A percentile compares a stretch with the other conserved stretches of the same genome.
These are phyloP conservation scores for Botrytis sinoallii DNA, from an alignment of 2,329 filamentous ascomycete species.

Conservation along the genomic window DNA sequence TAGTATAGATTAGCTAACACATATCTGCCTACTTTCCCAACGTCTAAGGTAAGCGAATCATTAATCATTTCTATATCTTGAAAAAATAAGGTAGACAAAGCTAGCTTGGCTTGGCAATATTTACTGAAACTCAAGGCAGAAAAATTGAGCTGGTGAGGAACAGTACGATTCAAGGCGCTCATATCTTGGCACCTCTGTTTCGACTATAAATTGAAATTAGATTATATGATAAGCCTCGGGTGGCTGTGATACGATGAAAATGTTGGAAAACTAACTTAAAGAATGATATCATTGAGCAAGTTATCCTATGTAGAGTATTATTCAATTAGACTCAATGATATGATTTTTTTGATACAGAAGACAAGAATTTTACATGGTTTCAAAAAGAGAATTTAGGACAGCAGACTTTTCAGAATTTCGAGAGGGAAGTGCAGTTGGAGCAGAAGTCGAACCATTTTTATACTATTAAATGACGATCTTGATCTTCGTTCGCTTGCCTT, in stretches of 20 bases:
- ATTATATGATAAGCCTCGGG: neutral
- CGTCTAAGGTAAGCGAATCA: neutral
- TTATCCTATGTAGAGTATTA: neutral
- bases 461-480: neutral
- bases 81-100: neutral
- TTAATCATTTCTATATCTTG: neutral
- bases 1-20: neutral
- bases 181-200: neutral
- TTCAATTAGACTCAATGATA: neutral
- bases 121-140: too few species aligned
- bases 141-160: too few species aligned
- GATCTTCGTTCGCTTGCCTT: neutral
- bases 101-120: neutral
- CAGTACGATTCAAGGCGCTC: accelerated
- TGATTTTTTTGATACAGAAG: neutral
- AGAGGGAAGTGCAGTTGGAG: neutral
- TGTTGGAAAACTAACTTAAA: neutral
- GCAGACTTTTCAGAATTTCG: neutral
- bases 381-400: neutral
- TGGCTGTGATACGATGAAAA: neutral
- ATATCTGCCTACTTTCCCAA: neutral
- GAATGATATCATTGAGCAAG: too few species aligned
- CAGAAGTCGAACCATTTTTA: neutral
- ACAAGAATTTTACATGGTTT: accelerated
- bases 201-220: neutral